A percentile compares a stretch with the other conserved stretches of the same genome.
Conservation (phyloP, 2,329 filamentous ascomycete species). For the Aspergillus awamori region DNA sequence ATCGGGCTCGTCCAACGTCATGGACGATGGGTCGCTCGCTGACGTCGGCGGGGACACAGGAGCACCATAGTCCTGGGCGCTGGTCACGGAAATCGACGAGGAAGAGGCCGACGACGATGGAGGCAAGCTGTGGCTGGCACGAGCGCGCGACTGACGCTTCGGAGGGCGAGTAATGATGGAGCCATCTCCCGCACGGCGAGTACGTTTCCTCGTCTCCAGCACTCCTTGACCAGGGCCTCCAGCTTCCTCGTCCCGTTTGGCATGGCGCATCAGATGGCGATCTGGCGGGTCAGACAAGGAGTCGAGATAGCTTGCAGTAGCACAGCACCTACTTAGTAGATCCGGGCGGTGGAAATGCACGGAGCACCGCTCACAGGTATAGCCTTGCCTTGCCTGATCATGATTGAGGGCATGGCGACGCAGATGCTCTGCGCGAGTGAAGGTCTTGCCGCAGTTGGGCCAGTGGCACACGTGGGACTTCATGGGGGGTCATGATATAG, state of each 20-base stretch:
- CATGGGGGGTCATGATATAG: conserved; percentile 7
- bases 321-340: conserved; percentile 53
- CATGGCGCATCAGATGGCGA: conserved; percentile 59
- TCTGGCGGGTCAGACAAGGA: conserved; percentile 43
- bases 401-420: conserved; percentile 63
- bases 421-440: conserved; percentile 61
- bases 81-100: conserved; percentile 19
- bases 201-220: conserved; percentile 54
- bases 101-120: conserved; percentile 10
- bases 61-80: conserved; percentile 20
- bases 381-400: conserved; percentile 50
- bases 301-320: background rate
- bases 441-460: conserved; percentile 55
- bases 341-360: conserved; percentile 65
- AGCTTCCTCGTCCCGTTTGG: conserved; percentile 56
- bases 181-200: conserved; percentile 53
- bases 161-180: conserved; percentile 49
- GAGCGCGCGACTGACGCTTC: conserved; percentile 24
- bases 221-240: conserved; percentile 51
- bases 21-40: conserved; percentile 25
- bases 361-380: conserved; percentile 61
- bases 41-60: conserved; percentile 35
- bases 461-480: conserved; percentile 43
- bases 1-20: conserved; percentile 31
- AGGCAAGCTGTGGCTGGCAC: conserved; percentile 7